phyloP scores from a whole-genome alignment of 768 basidiomycete species.

The Lyophyllum shimeji region DNA sequence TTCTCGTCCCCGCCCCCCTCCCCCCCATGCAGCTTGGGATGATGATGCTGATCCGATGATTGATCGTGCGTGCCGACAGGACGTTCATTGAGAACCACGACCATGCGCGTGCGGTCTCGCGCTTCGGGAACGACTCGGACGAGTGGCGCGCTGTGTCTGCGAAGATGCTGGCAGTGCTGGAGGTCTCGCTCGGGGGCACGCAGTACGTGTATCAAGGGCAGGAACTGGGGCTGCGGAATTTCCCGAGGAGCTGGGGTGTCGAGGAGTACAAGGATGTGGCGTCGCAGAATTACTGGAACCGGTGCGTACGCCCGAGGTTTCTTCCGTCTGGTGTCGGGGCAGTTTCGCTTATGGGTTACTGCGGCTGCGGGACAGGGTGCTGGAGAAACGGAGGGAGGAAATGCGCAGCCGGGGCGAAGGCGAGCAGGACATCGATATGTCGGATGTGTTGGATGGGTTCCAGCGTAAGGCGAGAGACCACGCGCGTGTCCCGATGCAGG shows the following conservation, averaged over 20 bases:
- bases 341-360: too few relatives aligned
- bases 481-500: constrained; percentile 70
- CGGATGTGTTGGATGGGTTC: constrained; percentile 55
- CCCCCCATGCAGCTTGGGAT: too few relatives aligned
- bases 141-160: constrained; percentile 58
- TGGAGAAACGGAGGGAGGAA: constrained; percentile 34
- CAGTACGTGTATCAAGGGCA: constrained; percentile 76
- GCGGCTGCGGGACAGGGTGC: constrained; percentile 28
- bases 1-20: too few relatives aligned
- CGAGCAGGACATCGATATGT: constrained; percentile 66
- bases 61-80: too few relatives aligned
- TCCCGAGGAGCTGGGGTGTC: constrained; percentile 61
- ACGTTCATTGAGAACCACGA: constrained; percentile 74
- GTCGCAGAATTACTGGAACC: constrained; percentile 55
- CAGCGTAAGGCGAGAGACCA: constrained; percentile 71
- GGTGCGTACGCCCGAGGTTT: constrained; percentile 32
- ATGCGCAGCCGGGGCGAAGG: constrained; percentile 30
- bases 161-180: constrained; percentile 63
- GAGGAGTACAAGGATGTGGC: constrained; percentile 76
- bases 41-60: too few relatives aligned
- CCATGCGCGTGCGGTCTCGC: constrained; percentile 59
- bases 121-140: constrained; percentile 62
- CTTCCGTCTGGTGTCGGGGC: too few relatives aligned
- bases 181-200: constrained; percentile 64
- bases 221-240: constrained; percentile 68